Percentiles rank a stretch among this genome's conserved stretches.
Conservation (phyloP, 2,329 filamentous ascomycete species). For the Pseudogymnoascus sp. region DNA sequence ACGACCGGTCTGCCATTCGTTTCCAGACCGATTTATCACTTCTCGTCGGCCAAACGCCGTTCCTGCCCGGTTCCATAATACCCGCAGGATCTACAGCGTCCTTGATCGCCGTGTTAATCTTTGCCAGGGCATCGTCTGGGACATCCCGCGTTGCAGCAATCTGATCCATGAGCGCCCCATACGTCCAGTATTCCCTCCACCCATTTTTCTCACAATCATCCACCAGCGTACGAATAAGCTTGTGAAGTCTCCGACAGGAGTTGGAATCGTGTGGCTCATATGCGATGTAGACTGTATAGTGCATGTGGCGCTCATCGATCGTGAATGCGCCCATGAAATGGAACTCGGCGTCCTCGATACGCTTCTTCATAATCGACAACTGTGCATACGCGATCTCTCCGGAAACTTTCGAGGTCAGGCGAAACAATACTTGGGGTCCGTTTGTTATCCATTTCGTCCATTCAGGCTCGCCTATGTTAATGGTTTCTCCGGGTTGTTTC, state of each 20-base stretch:
- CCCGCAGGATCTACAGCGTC: conserved; percentile 42
- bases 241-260: conserved; percentile 32
- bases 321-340: conserved; percentile 47
- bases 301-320: conserved; percentile 48
- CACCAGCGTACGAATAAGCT: conserved; percentile 35
- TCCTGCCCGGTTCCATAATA: conserved; percentile 41
- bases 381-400: conserved; percentile 41
- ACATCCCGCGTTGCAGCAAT: conserved; percentile 39
- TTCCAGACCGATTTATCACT: not conserved
- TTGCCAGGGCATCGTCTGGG: conserved; percentile 35
- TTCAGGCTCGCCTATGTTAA: conserved; percentile 32
- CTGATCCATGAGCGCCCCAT: conserved; percentile 40
- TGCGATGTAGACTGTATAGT: conserved; percentile 49
- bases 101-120: conserved; percentile 40
- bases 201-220: conserved; percentile 35
- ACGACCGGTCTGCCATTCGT: not conserved
- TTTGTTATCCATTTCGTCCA: conserved; percentile 38
- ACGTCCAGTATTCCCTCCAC: conserved; percentile 41
- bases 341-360: conserved; percentile 38
- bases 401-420: conserved; percentile 43
- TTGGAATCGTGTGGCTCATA: conserved; percentile 41
- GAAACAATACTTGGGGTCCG: conserved; percentile 46
- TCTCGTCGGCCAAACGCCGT: conserved; percentile 36
- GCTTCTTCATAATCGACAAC: conserved; percentile 36
- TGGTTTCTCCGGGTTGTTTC: too few species aligned